A percentile compares a stretch with the other conserved stretches of the same genome.
phyloP scores from a whole-genome alignment of 169 alveolate genomes.

The Eimeria maxima region DNA sequence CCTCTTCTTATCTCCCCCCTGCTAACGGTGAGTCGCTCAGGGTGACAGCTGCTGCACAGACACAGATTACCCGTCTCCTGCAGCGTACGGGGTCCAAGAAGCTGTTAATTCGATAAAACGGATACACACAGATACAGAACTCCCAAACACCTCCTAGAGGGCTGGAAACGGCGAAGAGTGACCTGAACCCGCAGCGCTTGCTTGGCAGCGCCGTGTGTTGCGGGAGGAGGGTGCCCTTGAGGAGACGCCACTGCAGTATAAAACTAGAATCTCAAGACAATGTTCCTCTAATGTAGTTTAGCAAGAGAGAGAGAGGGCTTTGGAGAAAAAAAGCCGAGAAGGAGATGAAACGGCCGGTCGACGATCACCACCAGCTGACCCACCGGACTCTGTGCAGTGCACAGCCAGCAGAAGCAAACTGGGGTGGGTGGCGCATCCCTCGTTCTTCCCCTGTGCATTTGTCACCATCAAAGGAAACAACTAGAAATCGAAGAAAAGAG shows the following conservation, averaged over 20 bases:
- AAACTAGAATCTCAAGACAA: constrained; percentile 64
- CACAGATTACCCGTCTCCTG: constrained; percentile 8
- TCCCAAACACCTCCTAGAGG: constrained; percentile 12
- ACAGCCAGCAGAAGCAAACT: constrained; percentile 68
- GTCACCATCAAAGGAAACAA: background rate
- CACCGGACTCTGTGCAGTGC: constrained; percentile 39
- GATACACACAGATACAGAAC: background rate
- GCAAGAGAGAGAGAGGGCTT: background rate
- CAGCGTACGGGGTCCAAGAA: background rate
- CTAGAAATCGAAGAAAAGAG: background rate
- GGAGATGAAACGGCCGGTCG: constrained; percentile 48
- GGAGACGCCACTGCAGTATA: constrained; percentile 43
- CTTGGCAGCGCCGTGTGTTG: constrained; percentile 31
- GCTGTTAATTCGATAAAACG: constrained; percentile 7
- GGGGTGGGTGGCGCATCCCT: constrained; percentile 4
- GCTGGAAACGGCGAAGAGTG: constrained; percentile 59
- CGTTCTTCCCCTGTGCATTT: background rate
- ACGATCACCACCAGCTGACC: constrained; percentile 74
- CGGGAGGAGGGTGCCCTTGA: background rate
- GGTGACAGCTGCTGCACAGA: background rate
- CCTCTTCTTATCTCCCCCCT: background rate
- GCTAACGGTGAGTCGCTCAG: background rate
- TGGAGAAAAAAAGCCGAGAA: background rate
- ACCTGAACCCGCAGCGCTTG: constrained; percentile 54
- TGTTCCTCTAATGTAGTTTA: constrained; percentile 3